Percentiles rank a stretch among this genome's conserved stretches.
Conservation (phyloP, 2,329 filamentous ascomycete genomes). For the Fusarium continuum region DNA sequence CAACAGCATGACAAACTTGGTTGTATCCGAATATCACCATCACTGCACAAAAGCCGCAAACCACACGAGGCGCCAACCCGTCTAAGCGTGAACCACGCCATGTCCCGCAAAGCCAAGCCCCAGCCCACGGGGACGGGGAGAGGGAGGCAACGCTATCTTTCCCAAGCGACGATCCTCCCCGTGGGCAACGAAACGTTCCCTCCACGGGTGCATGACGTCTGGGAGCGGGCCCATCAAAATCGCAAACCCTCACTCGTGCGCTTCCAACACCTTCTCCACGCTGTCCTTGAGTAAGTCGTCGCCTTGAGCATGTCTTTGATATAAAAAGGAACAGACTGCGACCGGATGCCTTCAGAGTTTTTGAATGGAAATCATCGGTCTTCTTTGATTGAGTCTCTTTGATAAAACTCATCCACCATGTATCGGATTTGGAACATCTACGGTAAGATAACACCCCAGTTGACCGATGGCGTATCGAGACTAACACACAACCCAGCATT, state of each 20-base stretch:
- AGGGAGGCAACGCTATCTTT: neutral
- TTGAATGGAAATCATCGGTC: conserved; percentile 5
- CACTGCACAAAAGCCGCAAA: neutral
- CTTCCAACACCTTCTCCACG: conserved; percentile 40
- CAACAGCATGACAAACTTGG: neutral
- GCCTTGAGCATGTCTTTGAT: conserved; percentile 9
- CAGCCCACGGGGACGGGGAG: too few relatives aligned
- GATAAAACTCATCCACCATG: conserved; percentile 37
- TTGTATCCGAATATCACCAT: neutral
- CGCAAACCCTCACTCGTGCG: conserved; percentile 38
- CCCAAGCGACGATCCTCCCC: conserved; percentile 33
- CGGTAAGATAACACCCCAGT: conserved; percentile 35
- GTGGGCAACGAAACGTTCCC: conserved; percentile 15
- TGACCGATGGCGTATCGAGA: neutral
- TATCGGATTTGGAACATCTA: conserved; percentile 52
- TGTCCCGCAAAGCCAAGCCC: neutral
- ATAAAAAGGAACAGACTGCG: conserved; percentile 33
- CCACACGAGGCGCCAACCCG: neutral
- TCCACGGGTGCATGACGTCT: conserved; percentile 36
- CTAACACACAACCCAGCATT: conserved; percentile 44
- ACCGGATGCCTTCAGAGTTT: neutral
- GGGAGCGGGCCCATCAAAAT: conserved; percentile 30
- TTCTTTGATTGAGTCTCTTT: neutral
- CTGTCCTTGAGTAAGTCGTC: conserved; percentile 6
- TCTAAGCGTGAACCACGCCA: conserved; percentile 15